These are phyloP conservation scores for Parietichytrium sp. DNA, from an alignment of 108 stramenopile species.

Conservation along the genomic window DNA sequence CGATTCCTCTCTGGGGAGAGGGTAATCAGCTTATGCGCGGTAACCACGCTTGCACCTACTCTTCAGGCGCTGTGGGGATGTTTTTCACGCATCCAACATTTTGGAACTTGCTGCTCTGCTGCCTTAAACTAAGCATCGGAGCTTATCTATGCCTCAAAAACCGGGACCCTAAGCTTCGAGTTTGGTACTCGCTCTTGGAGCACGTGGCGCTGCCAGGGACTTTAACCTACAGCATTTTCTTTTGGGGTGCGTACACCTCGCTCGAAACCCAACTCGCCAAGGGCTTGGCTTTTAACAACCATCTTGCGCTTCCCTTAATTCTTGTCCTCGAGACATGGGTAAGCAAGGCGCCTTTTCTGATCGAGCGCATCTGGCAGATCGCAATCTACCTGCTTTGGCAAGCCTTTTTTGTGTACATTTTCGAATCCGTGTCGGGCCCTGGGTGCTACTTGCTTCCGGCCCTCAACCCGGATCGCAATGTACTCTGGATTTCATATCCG, in stretches of 20 bases:
- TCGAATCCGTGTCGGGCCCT: neutral
- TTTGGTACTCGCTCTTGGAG: neutral
- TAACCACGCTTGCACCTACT: neutral
- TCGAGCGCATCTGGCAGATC: neutral
- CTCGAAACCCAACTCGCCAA: neutral
- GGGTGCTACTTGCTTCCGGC: slow-evolving; percentile 5
- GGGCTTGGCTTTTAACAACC: neutral
- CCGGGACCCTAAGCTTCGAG: neutral
- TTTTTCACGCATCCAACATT: neutral
- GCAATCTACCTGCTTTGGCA: slow-evolving; percentile 7
- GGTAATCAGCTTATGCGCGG: neutral
- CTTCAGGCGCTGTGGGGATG: neutral
- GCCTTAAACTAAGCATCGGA: neutral
- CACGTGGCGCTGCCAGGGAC: slow-evolving; percentile 9
- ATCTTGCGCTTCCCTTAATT: neutral
- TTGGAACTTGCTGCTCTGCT: neutral
- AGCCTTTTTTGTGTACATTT: neutral
- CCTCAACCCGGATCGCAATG: neutral
- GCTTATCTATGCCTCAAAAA: neutral
- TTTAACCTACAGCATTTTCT: neutral
- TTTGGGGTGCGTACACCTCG: neutral
- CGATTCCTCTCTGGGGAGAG: neutral
- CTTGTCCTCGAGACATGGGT: neutral
- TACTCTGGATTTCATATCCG: slow-evolving; percentile 23
- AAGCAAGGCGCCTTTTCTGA: neutral